These are phyloP conservation scores for Citrus mangshanensis DNA, from an alignment of 345 rosid genomes.

Conservation along the genomic window DNA sequence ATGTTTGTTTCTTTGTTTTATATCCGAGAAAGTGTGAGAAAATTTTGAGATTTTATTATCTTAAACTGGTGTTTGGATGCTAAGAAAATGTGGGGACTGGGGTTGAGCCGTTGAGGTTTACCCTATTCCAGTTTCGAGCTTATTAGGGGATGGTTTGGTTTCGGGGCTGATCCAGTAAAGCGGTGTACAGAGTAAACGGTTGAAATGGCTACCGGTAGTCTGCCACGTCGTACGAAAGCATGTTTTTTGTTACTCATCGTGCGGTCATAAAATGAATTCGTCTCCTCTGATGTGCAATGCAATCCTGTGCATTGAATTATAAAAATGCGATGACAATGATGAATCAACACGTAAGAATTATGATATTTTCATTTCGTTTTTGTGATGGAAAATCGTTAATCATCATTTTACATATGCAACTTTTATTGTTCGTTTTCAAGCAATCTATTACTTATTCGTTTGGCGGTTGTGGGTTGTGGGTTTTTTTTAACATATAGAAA, in stretches of 20 bases:
- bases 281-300: neutral
- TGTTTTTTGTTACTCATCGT: neutral
- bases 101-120: neutral
- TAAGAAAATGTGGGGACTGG: slow-evolving; percentile 15
- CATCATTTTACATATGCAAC: neutral
- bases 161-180: neutral
- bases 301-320: neutral
- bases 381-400: neutral
- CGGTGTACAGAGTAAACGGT: neutral
- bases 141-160: neutral
- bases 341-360: neutral
- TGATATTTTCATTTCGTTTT: neutral
- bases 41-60: neutral
- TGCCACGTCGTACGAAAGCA: neutral
- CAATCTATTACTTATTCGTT: no score
- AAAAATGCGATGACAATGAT: neutral
- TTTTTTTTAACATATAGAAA: no score
- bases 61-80: slow-evolving; percentile 19
- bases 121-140: neutral
- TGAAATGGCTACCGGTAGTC: neutral
- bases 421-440: no score
- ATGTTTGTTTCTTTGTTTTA: neutral
- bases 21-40: neutral
- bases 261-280: neutral
- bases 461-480: no score